These are phyloP conservation scores for Cladorrhinum samala DNA, from an alignment of 495 filamentous ascomycete species.

Conservation along the genomic window DNA sequence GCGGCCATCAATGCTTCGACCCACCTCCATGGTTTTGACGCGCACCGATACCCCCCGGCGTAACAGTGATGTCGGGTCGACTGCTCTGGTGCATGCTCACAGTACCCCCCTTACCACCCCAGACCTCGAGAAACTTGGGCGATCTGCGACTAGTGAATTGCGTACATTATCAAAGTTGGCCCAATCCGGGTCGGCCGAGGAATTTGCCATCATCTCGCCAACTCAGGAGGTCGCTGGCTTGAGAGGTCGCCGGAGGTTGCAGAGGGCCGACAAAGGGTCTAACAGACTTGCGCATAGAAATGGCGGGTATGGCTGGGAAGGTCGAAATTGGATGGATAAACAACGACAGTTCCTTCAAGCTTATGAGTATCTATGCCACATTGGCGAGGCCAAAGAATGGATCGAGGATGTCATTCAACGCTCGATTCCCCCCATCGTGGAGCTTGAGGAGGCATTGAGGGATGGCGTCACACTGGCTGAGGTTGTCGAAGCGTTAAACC, in stretches of 20 bases:
- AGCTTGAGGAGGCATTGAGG: constrained; percentile 86
- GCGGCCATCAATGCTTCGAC: constrained; percentile 40
- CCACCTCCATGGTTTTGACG: constrained; percentile 49
- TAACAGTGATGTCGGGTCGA: constrained; percentile 23
- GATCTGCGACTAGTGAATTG: constrained; percentile 81
- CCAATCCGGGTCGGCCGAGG: constrained; percentile 63
- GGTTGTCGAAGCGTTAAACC: constrained; percentile 85
- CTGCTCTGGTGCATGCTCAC: constrained; percentile 40
- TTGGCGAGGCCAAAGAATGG: constrained; percentile 99
- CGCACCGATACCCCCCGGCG: constrained; percentile 44
- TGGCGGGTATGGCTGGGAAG: constrained; percentile 65
- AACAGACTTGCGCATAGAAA: constrained; percentile 42
- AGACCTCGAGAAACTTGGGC: constrained; percentile 70
- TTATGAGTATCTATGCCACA: constrained; percentile 98
- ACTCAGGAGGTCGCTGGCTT: constrained; percentile 82
- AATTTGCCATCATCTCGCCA: constrained; percentile 67
- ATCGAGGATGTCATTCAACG: constrained; percentile 91
- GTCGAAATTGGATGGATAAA: constrained; percentile 97
- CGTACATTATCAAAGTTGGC: constrained; percentile 84
- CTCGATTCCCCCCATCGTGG: constrained; percentile 88
- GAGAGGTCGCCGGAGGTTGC: constrained; percentile 74
- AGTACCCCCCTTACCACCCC: constrained; percentile 51
- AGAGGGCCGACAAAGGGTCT: constrained; percentile 56
- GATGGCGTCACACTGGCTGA: constrained; percentile 95
- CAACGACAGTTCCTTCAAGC: constrained; percentile 94